phyloP scores from a whole-genome alignment of 2,329 filamentous ascomycete genomes.

The Seiridium unicorne region DNA sequence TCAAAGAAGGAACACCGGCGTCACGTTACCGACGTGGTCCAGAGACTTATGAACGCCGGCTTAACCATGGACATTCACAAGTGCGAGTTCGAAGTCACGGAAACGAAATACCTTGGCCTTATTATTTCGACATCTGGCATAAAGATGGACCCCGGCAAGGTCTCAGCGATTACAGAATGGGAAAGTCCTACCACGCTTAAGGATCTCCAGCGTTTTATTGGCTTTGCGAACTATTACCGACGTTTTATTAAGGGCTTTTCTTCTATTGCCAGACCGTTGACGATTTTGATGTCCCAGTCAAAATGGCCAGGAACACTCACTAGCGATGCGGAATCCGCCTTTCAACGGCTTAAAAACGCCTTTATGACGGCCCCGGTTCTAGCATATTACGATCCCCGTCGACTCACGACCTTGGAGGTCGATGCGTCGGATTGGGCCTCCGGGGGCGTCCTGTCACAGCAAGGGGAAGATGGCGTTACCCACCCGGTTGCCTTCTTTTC shows the following conservation, averaged over 20 bases:
- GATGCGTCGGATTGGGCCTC: constrained; percentile 19
- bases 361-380: constrained; percentile 1
- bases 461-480: constrained; percentile 2
- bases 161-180: constrained; percentile 22
- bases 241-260: constrained; percentile 22
- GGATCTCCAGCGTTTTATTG: constrained; percentile 23
- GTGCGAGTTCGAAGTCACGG: constrained; percentile 23
- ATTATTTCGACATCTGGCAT: constrained; percentile 23
- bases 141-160: constrained; percentile 22
- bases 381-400: not conserved
- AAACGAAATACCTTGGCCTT: constrained; percentile 24
- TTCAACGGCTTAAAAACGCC: not conserved
- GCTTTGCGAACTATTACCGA: constrained; percentile 31
- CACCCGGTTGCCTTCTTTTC: constrained; percentile 15
- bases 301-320: not conserved
- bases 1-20: constrained; percentile 18
- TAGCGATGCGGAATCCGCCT: not conserved
- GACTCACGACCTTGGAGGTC: constrained; percentile 17
- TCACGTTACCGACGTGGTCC: constrained; percentile 20
- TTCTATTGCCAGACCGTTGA: constrained; percentile 13
- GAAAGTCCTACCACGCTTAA: constrained; percentile 13
- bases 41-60: not conserved
- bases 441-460: constrained; percentile 1
- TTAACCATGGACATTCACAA: constrained; percentile 22
- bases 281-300: constrained; percentile 14